Base-by-base conservation (phyloP, 75 land plant genomes). In the Isoetes taiwanensis region DNA sequence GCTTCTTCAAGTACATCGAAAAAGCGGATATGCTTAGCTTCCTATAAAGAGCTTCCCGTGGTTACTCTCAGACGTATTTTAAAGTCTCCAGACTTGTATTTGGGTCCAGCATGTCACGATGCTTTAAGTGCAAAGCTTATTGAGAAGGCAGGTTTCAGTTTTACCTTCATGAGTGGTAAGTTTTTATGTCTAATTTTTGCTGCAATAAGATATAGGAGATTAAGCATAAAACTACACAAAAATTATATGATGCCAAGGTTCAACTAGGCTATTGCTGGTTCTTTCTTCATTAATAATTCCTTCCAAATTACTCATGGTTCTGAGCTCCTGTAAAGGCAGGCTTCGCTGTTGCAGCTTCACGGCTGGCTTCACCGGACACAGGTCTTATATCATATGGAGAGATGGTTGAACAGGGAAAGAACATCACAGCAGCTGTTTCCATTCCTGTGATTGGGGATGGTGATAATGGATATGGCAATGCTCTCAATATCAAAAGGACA, bases 401-500 rank as follows among this genome's bases (percentile, higher is more conserved):
- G 72, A 84, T 87, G 90, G 57, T 88, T 40, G 98, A 93, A 56
- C 96, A 93, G 69, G 98, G 98, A 54, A 57, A 29, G 33, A 71
- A 61, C 32, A 93, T 93, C n/a, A 84, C 95, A 39, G 65, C 81
- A 32, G 89, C 98, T 59, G 90, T 88, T 32, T 79, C 95, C 2
- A 84, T 93, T 32, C 98, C 98, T 56, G 96, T 93, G 9, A 93
- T 93, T 33, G 98, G 98, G 34, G 98, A 93, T 79, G 98, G 77
- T 5, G 98, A 93, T 61, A 87, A 82, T 67, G 98, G 98, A 28
- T 93, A 93, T 69, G 98, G 98, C 11, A 93, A 88, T 75, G 76
- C 79, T 24, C 74, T 93, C 68, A 93, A 84, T 79, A 95, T 93
- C 20, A 93, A 87, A 64, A 72, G 98, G 62, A 93, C 98, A 35